Base-by-base conservation (phyloP, 106 monocot species). In the Allium fistulosum region DNA sequence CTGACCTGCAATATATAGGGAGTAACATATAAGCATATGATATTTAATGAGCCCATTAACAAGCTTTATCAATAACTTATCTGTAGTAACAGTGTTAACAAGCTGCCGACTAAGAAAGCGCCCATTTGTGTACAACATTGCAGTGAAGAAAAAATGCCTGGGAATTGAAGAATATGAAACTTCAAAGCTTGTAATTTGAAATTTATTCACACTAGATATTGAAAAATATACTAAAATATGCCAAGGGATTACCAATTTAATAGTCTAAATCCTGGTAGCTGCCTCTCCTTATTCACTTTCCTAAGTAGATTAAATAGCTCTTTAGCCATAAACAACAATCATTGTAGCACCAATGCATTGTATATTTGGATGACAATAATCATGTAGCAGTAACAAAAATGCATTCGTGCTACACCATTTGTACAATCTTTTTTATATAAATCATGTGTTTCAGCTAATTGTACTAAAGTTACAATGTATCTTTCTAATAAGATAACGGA, bases 11-110 rank as follows among this genome's bases (percentile, higher is more conserved):
- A 92, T 86, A 50, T 96, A 96, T 14, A 92, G 72, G 72, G 88
- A 96, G 76, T 96, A 96, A 61, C 96, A 96, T 55, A 96, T 96
- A 66, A 96, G 58, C 96, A 96, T 96, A 72, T 92, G 96, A 74
- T 96, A 96, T 75, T 96, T 96, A 73, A 96, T 82, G 67, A 96
- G 78, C 53, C 88, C 86, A 53, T 75, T 83, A 45, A 96, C 96
- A 74, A 92, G 76, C 79, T 82, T 79, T 82, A 86, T 92, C 66
- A 96, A 75, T 75, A 96, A 69, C 61, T 84, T 88, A 77, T 96
- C 92, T 72, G 95, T 81, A 56, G 88, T 88, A 51, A 96, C 75
- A 68, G 96, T 89, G 72, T 88, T 92, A 48, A 92, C 91, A 85
- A 96, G 88, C 75, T 96, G 91, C 26, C 83, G 77, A 57, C 92